Evolutionary conservation across 2,329 filamentous ascomycete species (phyloP).

Genomic region (Cladosporium sp.): DNA sequence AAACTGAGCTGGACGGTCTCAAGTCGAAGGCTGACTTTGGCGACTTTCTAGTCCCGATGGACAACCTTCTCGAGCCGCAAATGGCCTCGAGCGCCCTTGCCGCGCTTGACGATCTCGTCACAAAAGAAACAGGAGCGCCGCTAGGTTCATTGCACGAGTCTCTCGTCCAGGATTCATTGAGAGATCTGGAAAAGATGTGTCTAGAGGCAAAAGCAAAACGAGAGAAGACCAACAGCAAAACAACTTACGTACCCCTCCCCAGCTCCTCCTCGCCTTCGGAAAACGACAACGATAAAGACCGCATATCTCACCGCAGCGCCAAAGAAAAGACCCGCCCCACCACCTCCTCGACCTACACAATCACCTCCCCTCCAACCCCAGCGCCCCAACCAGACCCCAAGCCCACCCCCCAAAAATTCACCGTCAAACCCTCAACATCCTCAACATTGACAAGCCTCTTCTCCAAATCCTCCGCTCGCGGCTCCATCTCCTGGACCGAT

Average conservation of each 20-base stretch:
- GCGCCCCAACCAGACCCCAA: neutral
- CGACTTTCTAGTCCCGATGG: conserved; percentile 11
- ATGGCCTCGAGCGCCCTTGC: conserved; percentile 8
- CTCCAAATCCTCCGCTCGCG: conserved; percentile 13
- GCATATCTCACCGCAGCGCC: too few species aligned
- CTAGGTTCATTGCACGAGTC: conserved; percentile 13
- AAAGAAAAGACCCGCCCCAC: neutral
- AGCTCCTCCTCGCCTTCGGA: neutral
- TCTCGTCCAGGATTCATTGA: conserved; percentile 13
- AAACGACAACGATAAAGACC: too few species aligned
- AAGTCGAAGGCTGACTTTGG: conserved; percentile 16
- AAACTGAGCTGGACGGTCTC: conserved; percentile 3
- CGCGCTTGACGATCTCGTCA: conserved; percentile 14
- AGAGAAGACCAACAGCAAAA: neutral
- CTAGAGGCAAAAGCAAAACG: neutral
- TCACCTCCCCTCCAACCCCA: neutral
- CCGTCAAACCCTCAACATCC: conserved; percentile 16
- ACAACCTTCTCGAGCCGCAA: conserved; percentile 13
- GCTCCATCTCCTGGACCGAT: conserved; percentile 16
- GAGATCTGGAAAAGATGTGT: conserved; percentile 14
- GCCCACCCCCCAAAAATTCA: neutral
- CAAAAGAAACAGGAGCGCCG: conserved; percentile 5
- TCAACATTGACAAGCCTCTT: conserved; percentile 16
- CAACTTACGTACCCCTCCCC: neutral
- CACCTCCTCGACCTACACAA: neutral